phyloP scores from a whole-genome alignment of 2,329 filamentous ascomycete genomes.

The Incumbomyces delicatus region DNA sequence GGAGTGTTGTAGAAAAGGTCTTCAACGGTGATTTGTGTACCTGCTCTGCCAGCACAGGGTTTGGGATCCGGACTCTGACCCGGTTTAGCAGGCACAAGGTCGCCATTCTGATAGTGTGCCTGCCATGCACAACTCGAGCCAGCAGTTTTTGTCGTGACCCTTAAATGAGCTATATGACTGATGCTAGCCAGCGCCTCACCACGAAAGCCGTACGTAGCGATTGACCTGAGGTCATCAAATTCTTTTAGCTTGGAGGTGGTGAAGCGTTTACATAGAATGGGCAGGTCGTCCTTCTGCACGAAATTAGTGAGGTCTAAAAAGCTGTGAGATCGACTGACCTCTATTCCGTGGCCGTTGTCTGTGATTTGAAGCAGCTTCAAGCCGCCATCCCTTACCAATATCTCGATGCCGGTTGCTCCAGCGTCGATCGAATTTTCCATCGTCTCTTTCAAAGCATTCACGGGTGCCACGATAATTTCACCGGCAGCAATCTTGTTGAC shows the following conservation, averaged over 20 bases:
- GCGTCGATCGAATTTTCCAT: conserved; percentile 97
- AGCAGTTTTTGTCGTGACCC: conserved; percentile 86
- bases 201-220: conserved; percentile 94
- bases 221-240: conserved; percentile 84
- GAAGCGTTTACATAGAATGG: conserved; percentile 88
- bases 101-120: conserved; percentile 76
- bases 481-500: conserved; percentile 98
- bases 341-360: conserved; percentile 92
- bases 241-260: conserved; percentile 91
- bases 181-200: conserved; percentile 95
- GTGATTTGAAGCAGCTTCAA: conserved; percentile 93
- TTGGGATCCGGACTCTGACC: conserved; percentile 81
- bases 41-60: conserved; percentile 73
- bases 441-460: conserved; percentile 90
- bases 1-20: conserved; percentile 96
- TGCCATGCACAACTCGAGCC: conserved; percentile 83
- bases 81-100: conserved; percentile 71
- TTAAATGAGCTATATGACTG: conserved; percentile 93
- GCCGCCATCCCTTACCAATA: conserved; percentile 88
- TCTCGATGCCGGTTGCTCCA: conserved; percentile 82
- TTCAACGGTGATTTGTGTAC: conserved; percentile 92
- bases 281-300: conserved; percentile 71
- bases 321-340: conserved; percentile 46
- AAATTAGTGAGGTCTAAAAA: conserved; percentile 8
- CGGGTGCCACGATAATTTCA: conserved; percentile 94